These are phyloP conservation scores for Leccinum uliginosum DNA, from an alignment of 768 basidiomycete species.

Conservation along the genomic window DNA sequence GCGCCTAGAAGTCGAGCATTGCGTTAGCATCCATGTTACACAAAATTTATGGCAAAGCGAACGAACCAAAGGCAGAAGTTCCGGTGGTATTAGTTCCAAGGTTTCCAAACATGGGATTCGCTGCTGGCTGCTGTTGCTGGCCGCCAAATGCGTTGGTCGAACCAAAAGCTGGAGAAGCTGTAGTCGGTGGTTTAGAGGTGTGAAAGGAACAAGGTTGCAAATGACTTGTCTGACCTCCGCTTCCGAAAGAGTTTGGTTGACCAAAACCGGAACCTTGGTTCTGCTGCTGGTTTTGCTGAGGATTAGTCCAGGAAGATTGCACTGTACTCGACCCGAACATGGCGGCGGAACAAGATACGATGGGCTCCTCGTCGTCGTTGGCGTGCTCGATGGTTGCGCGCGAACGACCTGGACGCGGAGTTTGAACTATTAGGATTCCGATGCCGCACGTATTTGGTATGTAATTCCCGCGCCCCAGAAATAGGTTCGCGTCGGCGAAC, in stretches of 20 bases:
- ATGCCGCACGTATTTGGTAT: constrained; percentile 17
- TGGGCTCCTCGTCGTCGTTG: constrained; percentile 23
- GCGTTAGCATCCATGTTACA: constrained; percentile 1
- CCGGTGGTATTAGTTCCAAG: constrained; percentile 36
- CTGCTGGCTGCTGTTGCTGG: constrained; percentile 62
- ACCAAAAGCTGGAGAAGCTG: constrained; percentile 57
- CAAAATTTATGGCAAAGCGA: constrained; percentile 1
- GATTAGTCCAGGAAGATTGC: constrained; percentile 66
- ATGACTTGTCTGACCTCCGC: constrained; percentile 38
- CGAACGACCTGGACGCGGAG: constrained; percentile 18
- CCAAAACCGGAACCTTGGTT: constrained; percentile 60
- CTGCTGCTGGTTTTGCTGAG: constrained; percentile 59
- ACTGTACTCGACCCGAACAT: constrained; percentile 59
- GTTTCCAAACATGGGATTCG: constrained; percentile 81
- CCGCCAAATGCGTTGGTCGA: constrained; percentile 55
- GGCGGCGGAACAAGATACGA: constrained; percentile 18
- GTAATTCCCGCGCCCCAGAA: constrained; percentile 18
- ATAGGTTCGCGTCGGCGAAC: constrained; percentile 1
- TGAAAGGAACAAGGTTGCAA: constrained; percentile 24
- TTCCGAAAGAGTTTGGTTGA: constrained; percentile 62
- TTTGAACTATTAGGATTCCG: constrained; percentile 16
- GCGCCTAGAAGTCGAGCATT: constrained; percentile 27
- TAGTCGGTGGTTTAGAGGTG: constrained; percentile 22
- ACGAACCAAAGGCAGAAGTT: constrained; percentile 36
- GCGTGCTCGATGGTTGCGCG: constrained; percentile 11